Percentiles rank a stretch among this genome's conserved stretches.
phyloP scores from a whole-genome alignment of 768 basidiomycete species.

The Lenzites betulinus region DNA sequence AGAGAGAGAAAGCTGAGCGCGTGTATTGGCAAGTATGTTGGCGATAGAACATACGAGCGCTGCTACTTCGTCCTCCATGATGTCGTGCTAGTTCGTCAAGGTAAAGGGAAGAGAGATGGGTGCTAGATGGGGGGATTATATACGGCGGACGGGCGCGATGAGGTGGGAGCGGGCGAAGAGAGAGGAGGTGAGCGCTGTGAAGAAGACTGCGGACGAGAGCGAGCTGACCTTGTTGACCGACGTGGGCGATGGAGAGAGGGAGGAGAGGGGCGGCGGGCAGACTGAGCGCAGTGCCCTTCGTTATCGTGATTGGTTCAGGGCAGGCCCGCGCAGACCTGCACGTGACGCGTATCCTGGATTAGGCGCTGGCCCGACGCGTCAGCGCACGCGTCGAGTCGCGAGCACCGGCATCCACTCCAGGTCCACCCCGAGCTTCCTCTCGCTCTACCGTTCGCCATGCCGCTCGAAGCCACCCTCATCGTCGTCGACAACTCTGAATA shows the following conservation, averaged over 20 bases:
- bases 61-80: constrained; percentile 69
- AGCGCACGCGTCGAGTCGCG: constrained; percentile 23
- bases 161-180: constrained; percentile 18
- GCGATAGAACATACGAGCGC: constrained; percentile 44
- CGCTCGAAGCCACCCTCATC: constrained; percentile 97
- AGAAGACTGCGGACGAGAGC: constrained; percentile 14
- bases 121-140: constrained; percentile 25
- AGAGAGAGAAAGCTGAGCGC: constrained; percentile 7
- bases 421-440: background rate
- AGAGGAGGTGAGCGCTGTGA: background rate
- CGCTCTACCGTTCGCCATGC: constrained; percentile 57
- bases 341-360: constrained; percentile 9
- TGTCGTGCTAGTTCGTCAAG: constrained; percentile 29
- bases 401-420: too few relatives aligned
- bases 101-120: constrained; percentile 25
- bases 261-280: constrained; percentile 23
- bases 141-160: constrained; percentile 2
- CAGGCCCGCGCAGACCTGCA: constrained; percentile 24
- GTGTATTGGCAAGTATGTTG: background rate
- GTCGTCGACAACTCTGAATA: constrained; percentile 97
- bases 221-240: constrained; percentile 14
- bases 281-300: background rate
- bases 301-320: constrained; percentile 37
- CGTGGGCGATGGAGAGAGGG: constrained; percentile 22
- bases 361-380: constrained; percentile 21